Conservation (phyloP, 1,139 yeast species). For the Oligophagozyma castellii region DNA sequence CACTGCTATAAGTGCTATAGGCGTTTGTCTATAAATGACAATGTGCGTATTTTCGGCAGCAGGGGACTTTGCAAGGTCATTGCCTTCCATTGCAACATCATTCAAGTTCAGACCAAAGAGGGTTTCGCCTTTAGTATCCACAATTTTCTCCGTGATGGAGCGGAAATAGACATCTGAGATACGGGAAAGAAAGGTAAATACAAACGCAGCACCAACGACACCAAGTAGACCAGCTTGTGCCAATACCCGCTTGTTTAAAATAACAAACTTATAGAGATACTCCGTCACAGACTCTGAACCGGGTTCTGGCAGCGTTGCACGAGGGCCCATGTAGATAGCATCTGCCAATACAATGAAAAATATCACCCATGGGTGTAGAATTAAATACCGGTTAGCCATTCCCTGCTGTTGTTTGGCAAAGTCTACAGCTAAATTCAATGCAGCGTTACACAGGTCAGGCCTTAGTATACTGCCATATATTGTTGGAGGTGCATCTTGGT, state of each 20-base stretch:
- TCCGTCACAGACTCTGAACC: conserved; percentile 11
- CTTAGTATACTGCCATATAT: conserved; percentile 33
- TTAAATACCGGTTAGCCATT: conserved; percentile 32
- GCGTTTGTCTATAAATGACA: conserved; percentile 48
- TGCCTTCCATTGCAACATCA: conserved; percentile 26
- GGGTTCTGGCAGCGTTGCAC: conserved; percentile 10
- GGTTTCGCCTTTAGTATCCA: conserved; percentile 32
- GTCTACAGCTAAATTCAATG: conserved; percentile 51
- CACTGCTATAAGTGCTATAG: conserved; percentile 46
- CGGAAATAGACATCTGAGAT: conserved; percentile 27
- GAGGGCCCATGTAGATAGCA: conserved; percentile 15
- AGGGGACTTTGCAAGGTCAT: conserved; percentile 24
- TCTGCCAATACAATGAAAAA: conserved; percentile 18
- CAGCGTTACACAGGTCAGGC: conserved; percentile 48
- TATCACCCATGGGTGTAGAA: conserved; percentile 35
- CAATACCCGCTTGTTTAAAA: conserved; percentile 15
- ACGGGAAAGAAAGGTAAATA: conserved; percentile 24
- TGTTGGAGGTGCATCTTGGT: conserved; percentile 35
- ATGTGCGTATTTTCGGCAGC: conserved; percentile 34
- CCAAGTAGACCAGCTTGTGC: conserved; percentile 14
- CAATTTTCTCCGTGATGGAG: conserved; percentile 34
- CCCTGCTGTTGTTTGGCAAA: conserved; percentile 45
- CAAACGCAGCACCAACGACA: conserved; percentile 11
- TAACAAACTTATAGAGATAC: conserved; percentile 13
- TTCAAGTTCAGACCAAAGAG: conserved; percentile 44